These are phyloP conservation scores for Ambrosia hybrid DNA, from an alignment of 140 eudicot genomes.

Conservation along the genomic window DNA sequence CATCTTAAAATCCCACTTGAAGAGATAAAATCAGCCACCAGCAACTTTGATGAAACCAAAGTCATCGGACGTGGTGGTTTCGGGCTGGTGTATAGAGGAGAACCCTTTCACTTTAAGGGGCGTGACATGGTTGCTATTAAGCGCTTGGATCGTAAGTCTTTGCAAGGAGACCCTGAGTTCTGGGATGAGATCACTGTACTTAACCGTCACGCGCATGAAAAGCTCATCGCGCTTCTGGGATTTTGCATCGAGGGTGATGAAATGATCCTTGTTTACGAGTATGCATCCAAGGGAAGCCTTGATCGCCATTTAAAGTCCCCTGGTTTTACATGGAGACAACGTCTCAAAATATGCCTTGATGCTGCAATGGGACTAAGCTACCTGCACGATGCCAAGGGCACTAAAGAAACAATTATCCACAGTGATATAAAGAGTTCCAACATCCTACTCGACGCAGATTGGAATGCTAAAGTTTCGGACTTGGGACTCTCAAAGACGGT, in stretches of 20 bases:
- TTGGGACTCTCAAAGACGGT: constrained; percentile 5
- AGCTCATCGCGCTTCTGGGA: not conserved
- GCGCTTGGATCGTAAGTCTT: not conserved
- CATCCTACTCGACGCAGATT: not conserved
- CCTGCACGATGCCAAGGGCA: constrained; percentile 18
- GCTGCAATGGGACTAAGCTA: constrained; percentile 11
- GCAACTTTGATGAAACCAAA: not conserved
- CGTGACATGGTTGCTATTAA: constrained; percentile 2
- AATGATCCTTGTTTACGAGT: not conserved
- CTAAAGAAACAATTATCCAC: constrained; percentile 7
- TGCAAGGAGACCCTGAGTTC: not conserved
- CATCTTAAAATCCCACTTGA: constrained; percentile 6
- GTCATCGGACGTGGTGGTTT: not conserved
- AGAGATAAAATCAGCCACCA: not conserved
- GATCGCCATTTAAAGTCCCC: not conserved
- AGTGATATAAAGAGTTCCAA: constrained; percentile 3
- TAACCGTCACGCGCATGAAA: not conserved
- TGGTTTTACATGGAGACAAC: constrained; percentile 6
- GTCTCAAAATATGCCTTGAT: constrained; percentile 8
- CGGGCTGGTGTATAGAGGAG: constrained; percentile 1
- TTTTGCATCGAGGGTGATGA: not conserved
- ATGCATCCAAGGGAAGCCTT: not conserved
- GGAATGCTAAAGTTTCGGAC: constrained; percentile 17
- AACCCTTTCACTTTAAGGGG: not conserved
- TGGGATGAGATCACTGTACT: not conserved